A percentile compares a stretch with the other conserved stretches of the same genome.
These are phyloP conservation scores for Heterobasidion occidentale DNA, from an alignment of 1,284 basidiomycete species.

Conservation along the genomic window DNA sequence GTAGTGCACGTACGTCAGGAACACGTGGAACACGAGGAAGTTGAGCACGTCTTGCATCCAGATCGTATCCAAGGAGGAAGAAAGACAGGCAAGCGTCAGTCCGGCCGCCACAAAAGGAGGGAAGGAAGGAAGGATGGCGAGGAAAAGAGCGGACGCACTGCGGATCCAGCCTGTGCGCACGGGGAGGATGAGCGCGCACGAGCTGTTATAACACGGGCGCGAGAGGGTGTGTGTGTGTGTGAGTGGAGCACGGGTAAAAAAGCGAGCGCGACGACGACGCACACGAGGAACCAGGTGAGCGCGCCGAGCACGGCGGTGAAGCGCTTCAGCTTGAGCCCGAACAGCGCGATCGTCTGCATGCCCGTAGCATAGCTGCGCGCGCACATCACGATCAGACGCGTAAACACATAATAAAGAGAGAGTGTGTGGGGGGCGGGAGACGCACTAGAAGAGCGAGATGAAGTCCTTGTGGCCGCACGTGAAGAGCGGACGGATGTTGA, in stretches of 20 bases:
- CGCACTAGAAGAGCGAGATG: constrained; percentile 57
- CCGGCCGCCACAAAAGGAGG: neutral
- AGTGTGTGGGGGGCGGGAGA: constrained; percentile 13
- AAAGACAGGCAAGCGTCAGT: neutral
- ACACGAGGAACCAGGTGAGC: constrained; percentile 52
- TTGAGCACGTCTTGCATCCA: constrained; percentile 48
- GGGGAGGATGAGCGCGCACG: constrained; percentile 48
- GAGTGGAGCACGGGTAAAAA: neutral
- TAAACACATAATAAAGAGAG: neutral
- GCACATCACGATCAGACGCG: neutral
- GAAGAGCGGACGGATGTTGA: constrained; percentile 12
- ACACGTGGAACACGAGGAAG: constrained; percentile 55
- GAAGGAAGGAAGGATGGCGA: neutral
- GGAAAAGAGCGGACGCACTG: constrained; percentile 32
- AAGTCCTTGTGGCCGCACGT: constrained; percentile 47
- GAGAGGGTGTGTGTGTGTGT: neutral
- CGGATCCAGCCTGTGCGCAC: constrained; percentile 39
- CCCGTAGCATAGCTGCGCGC: constrained; percentile 40
- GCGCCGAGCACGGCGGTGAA: constrained; percentile 58
- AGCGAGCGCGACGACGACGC: constrained; percentile 16
- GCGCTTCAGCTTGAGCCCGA: constrained; percentile 67
- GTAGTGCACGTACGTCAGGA: constrained; percentile 49
- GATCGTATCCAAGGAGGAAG: neutral
- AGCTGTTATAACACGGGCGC: constrained; percentile 23
- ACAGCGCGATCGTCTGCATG: constrained; percentile 69